These are phyloP conservation scores for Cicer judaicum DNA, from an alignment of 306 rosid species.

Conservation along the genomic window DNA sequence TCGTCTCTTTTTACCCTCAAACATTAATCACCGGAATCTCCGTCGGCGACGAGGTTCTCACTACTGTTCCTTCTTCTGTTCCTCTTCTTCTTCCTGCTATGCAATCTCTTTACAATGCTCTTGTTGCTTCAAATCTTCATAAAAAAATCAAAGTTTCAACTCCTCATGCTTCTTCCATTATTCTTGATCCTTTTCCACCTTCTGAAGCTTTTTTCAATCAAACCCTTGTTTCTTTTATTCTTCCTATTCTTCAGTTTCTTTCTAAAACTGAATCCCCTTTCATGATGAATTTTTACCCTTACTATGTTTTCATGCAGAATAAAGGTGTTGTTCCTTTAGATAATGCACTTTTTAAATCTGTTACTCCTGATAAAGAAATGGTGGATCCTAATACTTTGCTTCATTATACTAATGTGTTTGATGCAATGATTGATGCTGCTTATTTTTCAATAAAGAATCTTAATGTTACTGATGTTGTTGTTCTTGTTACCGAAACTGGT, in stretches of 20 bases:
- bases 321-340: constrained; percentile 94
- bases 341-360: constrained; percentile 81
- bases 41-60: constrained; percentile 94
- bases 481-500: constrained; percentile 86
- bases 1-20: constrained; percentile 73
- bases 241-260: constrained; percentile 75
- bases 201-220: constrained; percentile 93
- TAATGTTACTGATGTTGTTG: constrained; percentile 75
- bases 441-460: constrained; percentile 91
- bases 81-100: constrained; percentile 81
- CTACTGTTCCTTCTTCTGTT: constrained; percentile 68
- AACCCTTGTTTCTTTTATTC: constrained; percentile 48
- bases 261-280: constrained; percentile 75
- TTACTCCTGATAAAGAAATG: constrained; percentile 88
- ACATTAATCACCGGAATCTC: constrained; percentile 74
- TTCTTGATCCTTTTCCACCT: constrained; percentile 94
- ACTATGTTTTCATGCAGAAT: constrained; percentile 90
- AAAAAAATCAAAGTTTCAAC: constrained; percentile 71
- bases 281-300: constrained; percentile 95
- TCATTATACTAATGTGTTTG: constrained; percentile 83
- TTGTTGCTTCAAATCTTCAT: constrained; percentile 83
- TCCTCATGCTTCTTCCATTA: constrained; percentile 78
- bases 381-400: constrained; percentile 95
- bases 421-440: constrained; percentile 91
- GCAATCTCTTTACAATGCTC: constrained; percentile 74